A percentile compares a stretch with the other conserved stretches of the same genome.
Conservation (phyloP, 2,329 filamentous ascomycete species). For the Microdochium paspali region DNA sequence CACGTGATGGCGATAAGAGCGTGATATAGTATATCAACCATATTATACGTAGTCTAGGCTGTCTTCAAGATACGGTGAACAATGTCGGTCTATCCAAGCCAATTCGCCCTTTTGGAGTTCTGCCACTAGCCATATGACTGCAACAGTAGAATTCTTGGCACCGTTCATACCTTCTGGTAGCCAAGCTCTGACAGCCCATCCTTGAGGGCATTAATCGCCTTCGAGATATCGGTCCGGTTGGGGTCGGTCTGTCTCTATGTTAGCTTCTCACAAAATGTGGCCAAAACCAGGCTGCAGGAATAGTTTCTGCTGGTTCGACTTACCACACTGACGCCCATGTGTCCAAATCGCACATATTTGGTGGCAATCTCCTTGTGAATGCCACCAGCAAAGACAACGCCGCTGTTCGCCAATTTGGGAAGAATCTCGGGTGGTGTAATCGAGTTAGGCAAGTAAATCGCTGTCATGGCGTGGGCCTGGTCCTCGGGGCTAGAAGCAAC, state of each 20-base stretch:
- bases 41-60: too few relatives aligned
- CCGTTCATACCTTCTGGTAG: constrained; percentile 36
- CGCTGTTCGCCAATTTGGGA: constrained; percentile 74
- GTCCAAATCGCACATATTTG: constrained; percentile 91
- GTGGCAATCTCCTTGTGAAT: constrained; percentile 91
- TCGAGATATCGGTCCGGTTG: constrained; percentile 70
- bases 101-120: too few relatives aligned
- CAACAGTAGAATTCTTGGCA: neutral
- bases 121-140: too few relatives aligned
- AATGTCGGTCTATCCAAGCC: too few relatives aligned
- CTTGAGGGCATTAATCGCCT: constrained; percentile 70
- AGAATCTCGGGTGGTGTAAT: constrained; percentile 75
- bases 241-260: constrained; percentile 52
- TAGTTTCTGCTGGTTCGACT: constrained; percentile 29
- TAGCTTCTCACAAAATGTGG: constrained; percentile 5
- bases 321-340: constrained; percentile 91
- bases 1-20: too few relatives aligned
- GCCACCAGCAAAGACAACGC: constrained; percentile 89
- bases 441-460: constrained; percentile 85
- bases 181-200: constrained; percentile 67
- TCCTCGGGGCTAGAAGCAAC: constrained; percentile 77
- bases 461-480: constrained; percentile 96
- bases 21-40: too few relatives aligned
- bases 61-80: too few relatives aligned
- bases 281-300: neutral